Percentiles rank a stretch among this genome's conserved stretches.
These are phyloP conservation scores for Chenopodium suecicum DNA, from an alignment of 148 eudicot genomes.

Conservation along the genomic window DNA sequence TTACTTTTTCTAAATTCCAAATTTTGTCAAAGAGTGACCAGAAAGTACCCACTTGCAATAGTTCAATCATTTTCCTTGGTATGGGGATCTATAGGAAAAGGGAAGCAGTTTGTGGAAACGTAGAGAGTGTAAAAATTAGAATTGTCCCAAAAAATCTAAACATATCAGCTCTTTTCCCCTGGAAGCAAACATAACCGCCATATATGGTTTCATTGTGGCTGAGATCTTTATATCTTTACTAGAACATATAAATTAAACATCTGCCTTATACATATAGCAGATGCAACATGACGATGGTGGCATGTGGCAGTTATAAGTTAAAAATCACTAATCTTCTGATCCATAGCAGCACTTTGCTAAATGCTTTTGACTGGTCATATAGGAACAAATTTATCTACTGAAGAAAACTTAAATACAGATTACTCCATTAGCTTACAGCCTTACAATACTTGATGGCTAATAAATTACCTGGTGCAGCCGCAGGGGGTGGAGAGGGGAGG, in stretches of 20 bases:
- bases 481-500: conserved; percentile 53
- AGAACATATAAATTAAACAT: background rate
- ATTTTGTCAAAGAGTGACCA: too few species aligned
- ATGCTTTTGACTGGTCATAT: background rate
- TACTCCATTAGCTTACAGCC: background rate
- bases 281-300: background rate
- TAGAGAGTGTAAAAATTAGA: background rate
- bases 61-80: too few species aligned
- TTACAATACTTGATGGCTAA: background rate
- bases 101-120: too few species aligned
- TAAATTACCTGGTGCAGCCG: conserved; percentile 53
- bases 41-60: too few species aligned
- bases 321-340: background rate
- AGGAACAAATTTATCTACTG: background rate
- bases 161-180: background rate
- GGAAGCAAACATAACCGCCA: background rate
- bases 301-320: conserved; percentile 1
- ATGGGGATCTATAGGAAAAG: too few species aligned
- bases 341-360: too few species aligned
- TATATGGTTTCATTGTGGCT: background rate
- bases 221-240: background rate
- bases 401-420: background rate
- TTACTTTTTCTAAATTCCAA: too few species aligned
- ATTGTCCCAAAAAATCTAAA: background rate
- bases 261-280: background rate